Base-by-base conservation (phyloP, 139 green algal species). In the Eudorina sp. region DNA sequence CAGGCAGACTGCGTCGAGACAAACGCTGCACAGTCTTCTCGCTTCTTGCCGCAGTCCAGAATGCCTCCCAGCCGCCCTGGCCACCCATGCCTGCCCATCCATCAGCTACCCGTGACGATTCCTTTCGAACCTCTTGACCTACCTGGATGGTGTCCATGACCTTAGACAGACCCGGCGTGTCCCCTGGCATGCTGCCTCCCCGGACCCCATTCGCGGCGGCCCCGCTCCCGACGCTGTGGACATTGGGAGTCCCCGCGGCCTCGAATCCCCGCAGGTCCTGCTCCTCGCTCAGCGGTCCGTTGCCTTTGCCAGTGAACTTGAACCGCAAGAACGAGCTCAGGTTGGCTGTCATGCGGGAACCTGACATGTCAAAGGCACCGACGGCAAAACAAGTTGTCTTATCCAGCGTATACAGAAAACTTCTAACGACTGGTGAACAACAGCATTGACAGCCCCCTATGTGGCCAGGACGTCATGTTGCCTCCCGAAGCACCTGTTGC, bases 181-280 rank as follows among this genome's bases (percentile, higher is more conserved):
- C 81, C 19, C 45, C 81, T 8, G 64, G 18, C 81, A 78, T 16
- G 45, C 45, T 68, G 31, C 41, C 25, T 25, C 79, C 31, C 8
- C 77, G 51, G 8, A 11, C 66, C 18, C 66, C 66, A 46, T 46
- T 75, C 51, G 51, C 13, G 19, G 43, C 16, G 4, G 31, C 16
- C 29, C 41, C 23, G 16, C 40, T 43, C 14, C 41, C 36, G 3
- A 40, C 40, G 2, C 8, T 21, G 40, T 9, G 18, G 21, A 14
- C 21, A 6, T 6, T 31, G 23, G 27, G 31, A 4, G 13, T 23
- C 74, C 81, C 78, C 38, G 60, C 8, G n/a, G 40, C 9, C 14
- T 77, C 88, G 41, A 94, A 95, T 58, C 92, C 92, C 36, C 82
- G 40, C n/a, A 95, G 53, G 85, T 95, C 92, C 85, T 95, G 92